Evolutionary conservation across 2,329 filamentous ascomycete species (phyloP).

Genomic region (Alternaria angustiovoidea): DNA sequence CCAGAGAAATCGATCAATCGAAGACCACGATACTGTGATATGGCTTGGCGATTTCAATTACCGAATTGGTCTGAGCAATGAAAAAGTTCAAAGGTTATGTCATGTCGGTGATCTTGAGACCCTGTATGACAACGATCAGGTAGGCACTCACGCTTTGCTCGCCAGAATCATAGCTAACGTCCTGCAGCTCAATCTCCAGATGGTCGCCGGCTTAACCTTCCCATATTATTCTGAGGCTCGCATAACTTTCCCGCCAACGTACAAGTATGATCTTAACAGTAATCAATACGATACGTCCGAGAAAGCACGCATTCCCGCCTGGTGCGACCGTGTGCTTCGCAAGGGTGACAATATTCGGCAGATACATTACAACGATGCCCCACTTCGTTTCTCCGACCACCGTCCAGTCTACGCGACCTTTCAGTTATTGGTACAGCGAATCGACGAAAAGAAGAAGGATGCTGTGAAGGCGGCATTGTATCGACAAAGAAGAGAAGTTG

Average conservation of each 20-base stretch:
- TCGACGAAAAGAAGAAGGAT: conserved; percentile 78
- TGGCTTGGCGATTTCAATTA: conserved; percentile 99
- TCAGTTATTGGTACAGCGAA: conserved; percentile 79
- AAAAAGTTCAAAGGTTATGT: conserved; percentile 78
- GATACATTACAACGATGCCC: conserved; percentile 80
- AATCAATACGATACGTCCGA: conserved; percentile 95
- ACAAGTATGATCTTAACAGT: conserved; percentile 90
- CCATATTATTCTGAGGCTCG: conserved; percentile 89
- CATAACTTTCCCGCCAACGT: conserved; percentile 90
- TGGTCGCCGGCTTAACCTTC: conserved; percentile 90
- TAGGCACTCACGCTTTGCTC: conserved; percentile 42
- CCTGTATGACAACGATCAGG: conserved; percentile 91
- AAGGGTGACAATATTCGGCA: conserved; percentile 87
- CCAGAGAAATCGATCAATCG: conserved; percentile 87
- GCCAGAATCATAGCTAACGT: conserved; percentile 33
- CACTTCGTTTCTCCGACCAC: conserved; percentile 91
- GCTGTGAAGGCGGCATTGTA: conserved; percentile 79
- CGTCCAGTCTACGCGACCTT: conserved; percentile 94
- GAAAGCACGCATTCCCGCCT: conserved; percentile 93
- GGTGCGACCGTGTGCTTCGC: conserved; percentile 92
- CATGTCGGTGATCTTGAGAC: conserved; percentile 75
- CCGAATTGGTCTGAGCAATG: conserved; percentile 83
- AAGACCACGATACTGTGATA: conserved; percentile 85
- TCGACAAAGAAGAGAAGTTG: conserved; percentile 68
- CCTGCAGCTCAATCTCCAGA: conserved; percentile 84